Percentiles rank a stretch among this genome's conserved stretches.
phyloP scores from a whole-genome alignment of 768 basidiomycete genomes.

The Strobilomyces confusus region DNA sequence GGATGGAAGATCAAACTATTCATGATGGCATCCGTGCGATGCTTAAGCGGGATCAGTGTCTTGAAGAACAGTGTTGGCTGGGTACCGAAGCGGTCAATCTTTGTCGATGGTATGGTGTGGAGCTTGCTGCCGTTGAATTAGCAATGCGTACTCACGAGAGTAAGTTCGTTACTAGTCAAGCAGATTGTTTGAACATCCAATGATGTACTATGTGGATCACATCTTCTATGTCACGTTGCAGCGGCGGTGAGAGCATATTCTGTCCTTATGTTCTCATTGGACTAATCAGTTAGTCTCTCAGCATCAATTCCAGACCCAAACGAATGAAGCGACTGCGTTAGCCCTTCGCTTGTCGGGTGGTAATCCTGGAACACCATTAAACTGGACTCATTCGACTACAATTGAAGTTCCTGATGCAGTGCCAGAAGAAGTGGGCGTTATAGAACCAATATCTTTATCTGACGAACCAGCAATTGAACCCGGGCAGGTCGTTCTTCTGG shows the following conservation, averaged over 20 bases:
- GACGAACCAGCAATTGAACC: not conserved
- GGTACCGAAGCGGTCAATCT: not conserved
- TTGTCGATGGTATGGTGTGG: not conserved
- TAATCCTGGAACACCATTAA: not conserved
- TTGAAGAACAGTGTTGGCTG: not conserved
- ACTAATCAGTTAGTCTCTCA: slow-evolving; percentile 12
- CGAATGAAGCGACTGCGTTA: slow-evolving; percentile 1
- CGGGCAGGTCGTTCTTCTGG: not conserved
- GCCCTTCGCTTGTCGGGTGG: not conserved
- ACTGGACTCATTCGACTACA: not conserved
- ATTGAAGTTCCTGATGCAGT: not conserved
- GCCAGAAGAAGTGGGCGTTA: not conserved
- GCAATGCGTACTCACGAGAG: not conserved
- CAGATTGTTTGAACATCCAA: too few species aligned
- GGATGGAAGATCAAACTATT: not conserved
- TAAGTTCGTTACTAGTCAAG: not conserved
- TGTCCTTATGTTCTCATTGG: slow-evolving; percentile 4
- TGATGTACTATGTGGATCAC: too few species aligned
- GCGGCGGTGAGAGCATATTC: not conserved
- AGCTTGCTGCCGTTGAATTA: not conserved
- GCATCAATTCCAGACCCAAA: slow-evolving; percentile 6
- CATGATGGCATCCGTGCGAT: not conserved
- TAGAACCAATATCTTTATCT: not conserved
- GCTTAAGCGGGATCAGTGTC: not conserved
- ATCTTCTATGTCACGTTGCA: not conserved